phyloP scores from a whole-genome alignment of 2,329 filamentous ascomycete species.

The Periconia digitata region DNA sequence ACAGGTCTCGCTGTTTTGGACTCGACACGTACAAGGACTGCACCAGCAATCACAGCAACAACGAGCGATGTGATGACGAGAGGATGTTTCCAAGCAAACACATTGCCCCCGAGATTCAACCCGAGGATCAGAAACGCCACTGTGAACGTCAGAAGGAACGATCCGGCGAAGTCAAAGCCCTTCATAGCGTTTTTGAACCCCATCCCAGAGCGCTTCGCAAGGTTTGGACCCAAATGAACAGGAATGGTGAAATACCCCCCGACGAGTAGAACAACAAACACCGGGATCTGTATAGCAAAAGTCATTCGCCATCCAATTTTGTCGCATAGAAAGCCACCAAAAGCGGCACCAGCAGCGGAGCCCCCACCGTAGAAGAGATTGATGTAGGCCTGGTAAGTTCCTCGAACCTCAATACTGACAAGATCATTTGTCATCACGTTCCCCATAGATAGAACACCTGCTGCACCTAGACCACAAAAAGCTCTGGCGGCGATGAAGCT shows the following conservation, averaged over 20 bases:
- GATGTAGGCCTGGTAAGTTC: conserved; percentile 71
- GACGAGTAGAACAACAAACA: conserved; percentile 49
- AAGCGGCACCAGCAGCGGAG: conserved; percentile 61
- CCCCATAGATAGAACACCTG: conserved; percentile 67
- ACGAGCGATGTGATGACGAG: conserved; percentile 52
- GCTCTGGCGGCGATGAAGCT: conserved; percentile 71
- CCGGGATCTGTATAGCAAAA: conserved; percentile 57
- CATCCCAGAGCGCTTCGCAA: conserved; percentile 44
- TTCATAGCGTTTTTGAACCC: conserved; percentile 47
- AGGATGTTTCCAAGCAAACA: conserved; percentile 54
- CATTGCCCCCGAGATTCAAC: conserved; percentile 56
- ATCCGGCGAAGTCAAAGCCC: conserved; percentile 54
- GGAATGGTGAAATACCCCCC: conserved; percentile 49
- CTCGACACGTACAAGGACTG: conserved; percentile 48
- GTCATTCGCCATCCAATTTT: conserved; percentile 73
- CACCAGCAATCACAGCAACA: conserved; percentile 41
- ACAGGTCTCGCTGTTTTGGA: conserved; percentile 44
- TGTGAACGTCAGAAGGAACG: conserved; percentile 48
- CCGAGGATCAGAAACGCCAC: conserved; percentile 55
- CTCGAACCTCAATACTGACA: conserved; percentile 72
- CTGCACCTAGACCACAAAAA: conserved; percentile 72
- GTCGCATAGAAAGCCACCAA: conserved; percentile 71
- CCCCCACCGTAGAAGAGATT: conserved; percentile 62
- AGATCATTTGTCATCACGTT: conserved; percentile 73
- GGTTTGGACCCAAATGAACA: conserved; percentile 48